Conservation (phyloP, 768 basidiomycete species). For the Mycena vulgaris region DNA sequence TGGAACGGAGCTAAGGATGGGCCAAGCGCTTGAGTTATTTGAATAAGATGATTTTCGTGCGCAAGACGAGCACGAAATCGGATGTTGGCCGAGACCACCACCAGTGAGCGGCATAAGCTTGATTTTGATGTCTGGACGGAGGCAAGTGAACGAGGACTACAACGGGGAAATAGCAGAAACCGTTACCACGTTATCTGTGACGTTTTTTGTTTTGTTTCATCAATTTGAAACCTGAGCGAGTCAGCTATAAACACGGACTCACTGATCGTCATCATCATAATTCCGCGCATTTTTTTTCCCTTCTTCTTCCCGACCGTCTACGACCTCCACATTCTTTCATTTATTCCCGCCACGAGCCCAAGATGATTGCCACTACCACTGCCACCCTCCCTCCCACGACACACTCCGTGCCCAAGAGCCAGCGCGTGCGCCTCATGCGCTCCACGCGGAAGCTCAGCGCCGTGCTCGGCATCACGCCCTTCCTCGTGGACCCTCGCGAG, state of each 20-base stretch:
- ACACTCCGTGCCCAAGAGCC: constrained; percentile 24
- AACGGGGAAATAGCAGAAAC: no score
- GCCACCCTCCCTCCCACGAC: constrained; percentile 27
- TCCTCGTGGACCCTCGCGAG: constrained; percentile 26
- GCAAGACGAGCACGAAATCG: no score
- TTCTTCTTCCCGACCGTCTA: not conserved
- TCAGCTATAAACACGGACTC: not conserved
- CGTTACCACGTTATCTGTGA: no score
- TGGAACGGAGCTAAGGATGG: no score
- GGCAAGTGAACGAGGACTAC: no score
- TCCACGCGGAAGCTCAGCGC: constrained; percentile 34
- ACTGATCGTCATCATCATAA: not conserved
- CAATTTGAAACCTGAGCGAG: not conserved
- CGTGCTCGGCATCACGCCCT: constrained; percentile 29
- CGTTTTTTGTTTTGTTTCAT: not conserved
- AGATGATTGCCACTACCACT: not conserved
- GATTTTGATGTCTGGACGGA: no score
- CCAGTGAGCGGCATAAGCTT: no score
- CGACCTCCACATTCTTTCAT: not conserved
- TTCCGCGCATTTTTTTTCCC: not conserved
- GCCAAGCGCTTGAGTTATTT: no score
- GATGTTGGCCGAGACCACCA: no score
- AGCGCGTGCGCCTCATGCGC: constrained; percentile 37
- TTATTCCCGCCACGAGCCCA: not conserved
- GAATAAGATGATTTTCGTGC: no score